Evolutionary conservation across 148 eudicot genomes (phyloP), one percentile per base, ranked within the genome.

Genomic region (Vaccinium corymbosum): DNA sequence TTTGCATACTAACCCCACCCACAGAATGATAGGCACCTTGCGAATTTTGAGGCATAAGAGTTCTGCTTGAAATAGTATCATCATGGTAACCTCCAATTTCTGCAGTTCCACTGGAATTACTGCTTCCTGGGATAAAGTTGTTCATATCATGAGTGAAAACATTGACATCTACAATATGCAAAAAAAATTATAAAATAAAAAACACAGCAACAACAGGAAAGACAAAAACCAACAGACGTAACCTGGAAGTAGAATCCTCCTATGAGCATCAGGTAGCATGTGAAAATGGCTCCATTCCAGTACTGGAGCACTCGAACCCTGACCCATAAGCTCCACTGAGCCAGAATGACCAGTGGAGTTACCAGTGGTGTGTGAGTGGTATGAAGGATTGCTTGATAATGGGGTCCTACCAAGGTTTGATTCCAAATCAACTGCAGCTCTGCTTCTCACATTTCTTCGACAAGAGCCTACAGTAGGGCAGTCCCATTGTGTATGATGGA

Each of bases 381-480:
- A 90, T 15, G 89, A 56, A 85, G 91, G 89, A 88, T 79, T 90
- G 81, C 80, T 53, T 79, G 90, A 82, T 38, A 87, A 70, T 84
- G 89, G 90, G 56, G 91, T 81, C 83, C 93, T 87, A 79, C 83
- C 86, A 32, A 88, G 56, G 57, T 89, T 89, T 10, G 88, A 74
- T 80, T 93, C 94, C 87, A 87, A 83, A 74, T 93, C 94, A 86
- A 90, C 49, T 62, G 91, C 75, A 79, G 92, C 71, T 81, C 94
- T 88, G 82, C 94, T 94, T 89, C 98, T 91, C 80, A 95, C 98
- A 88, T 95, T 95, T 89, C 96, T 90, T 17, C 89, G 89, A 80
- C 83, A 81, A 8, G 94, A 84, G 84, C 87, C 84, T 42, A 80
- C 71, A 50, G 84, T 15, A 85, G 86, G 75, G 70, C 85, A 80